A percentile compares a stretch with the other conserved stretches of the same genome.
phyloP scores from a whole-genome alignment of 306 rosid species.

The Echinosophora koreensis region DNA sequence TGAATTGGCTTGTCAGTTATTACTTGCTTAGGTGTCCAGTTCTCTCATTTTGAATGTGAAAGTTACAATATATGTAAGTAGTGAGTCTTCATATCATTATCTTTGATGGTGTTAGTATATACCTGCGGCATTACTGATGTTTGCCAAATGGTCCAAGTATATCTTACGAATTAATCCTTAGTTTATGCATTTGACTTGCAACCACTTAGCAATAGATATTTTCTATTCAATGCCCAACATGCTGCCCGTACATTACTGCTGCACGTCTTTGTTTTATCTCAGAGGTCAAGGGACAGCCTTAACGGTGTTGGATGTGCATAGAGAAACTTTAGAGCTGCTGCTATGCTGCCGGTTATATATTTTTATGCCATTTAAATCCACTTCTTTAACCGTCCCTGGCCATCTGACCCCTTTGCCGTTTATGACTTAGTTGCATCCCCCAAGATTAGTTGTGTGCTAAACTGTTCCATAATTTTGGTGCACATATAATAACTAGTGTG shows the following conservation, averaged over 20 bases:
- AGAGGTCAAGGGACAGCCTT: constrained; percentile 2
- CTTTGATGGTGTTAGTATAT: background rate
- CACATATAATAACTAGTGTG: constrained; percentile 16
- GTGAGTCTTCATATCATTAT: background rate
- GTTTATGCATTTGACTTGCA: background rate
- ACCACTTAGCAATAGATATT: background rate
- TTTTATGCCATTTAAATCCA: constrained; percentile 25
- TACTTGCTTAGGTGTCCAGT: background rate
- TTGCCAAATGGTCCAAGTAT: constrained; percentile 16
- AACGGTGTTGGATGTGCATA: background rate
- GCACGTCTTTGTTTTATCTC: background rate
- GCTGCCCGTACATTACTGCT: background rate
- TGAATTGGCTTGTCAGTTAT: constrained; percentile 22
- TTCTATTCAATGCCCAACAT: background rate
- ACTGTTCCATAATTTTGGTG: constrained; percentile 23
- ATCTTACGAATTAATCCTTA: background rate
- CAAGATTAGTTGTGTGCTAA: constrained; percentile 10
- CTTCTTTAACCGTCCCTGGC: background rate
- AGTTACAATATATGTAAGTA: constrained; percentile 1
- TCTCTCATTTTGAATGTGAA: constrained; percentile 14
- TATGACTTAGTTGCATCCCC: background rate
- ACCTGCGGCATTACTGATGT: background rate
- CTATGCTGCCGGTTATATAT: constrained; percentile 10
- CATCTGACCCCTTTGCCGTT: constrained; percentile 1
- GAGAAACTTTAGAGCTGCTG: constrained; percentile 25